phyloP scores from a whole-genome alignment of 2,329 filamentous ascomycete genomes.

The Myotisia sp. region DNA sequence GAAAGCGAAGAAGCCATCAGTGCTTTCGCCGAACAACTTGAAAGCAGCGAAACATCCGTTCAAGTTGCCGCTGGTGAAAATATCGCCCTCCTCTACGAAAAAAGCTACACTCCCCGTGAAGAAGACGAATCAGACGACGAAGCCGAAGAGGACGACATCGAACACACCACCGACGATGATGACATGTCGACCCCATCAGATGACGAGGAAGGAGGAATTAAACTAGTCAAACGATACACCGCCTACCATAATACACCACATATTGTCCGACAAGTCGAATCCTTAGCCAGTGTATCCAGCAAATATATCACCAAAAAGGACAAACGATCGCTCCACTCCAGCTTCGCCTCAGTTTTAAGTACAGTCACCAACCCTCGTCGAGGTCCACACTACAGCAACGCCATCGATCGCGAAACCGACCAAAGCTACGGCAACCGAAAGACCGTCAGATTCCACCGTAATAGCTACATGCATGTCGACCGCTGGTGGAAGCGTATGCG shows the following conservation, averaged over 20 bases:
- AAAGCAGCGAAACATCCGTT: slow-evolving; percentile 56
- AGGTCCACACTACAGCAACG: slow-evolving; percentile 52
- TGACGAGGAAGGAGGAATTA: slow-evolving; percentile 27
- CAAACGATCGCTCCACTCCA: slow-evolving; percentile 50
- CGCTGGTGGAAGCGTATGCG: slow-evolving; percentile 61
- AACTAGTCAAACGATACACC: slow-evolving; percentile 49
- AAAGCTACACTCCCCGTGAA: slow-evolving; percentile 45
- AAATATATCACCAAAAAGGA: slow-evolving; percentile 53
- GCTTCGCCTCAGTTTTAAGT: slow-evolving; percentile 51
- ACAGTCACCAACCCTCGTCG: slow-evolving; percentile 52
- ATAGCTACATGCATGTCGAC: slow-evolving; percentile 50
- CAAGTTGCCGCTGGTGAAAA: slow-evolving; percentile 66
- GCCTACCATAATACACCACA: slow-evolving; percentile 51
- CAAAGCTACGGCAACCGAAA: slow-evolving; percentile 48
- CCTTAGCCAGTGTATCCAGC: slow-evolving; percentile 46
- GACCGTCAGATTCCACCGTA: slow-evolving; percentile 44
- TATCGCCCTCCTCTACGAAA: slow-evolving; percentile 72
- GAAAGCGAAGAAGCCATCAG: slow-evolving; percentile 61
- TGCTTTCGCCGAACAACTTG: slow-evolving; percentile 71
- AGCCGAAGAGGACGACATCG: slow-evolving; percentile 33
- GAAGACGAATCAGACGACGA: slow-evolving; percentile 38
- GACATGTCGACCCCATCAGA: slow-evolving; percentile 20
- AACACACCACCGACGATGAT: slow-evolving; percentile 32
- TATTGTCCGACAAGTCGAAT: slow-evolving; percentile 44
- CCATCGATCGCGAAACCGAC: slow-evolving; percentile 46